Evolutionary conservation across 106 monocot genomes (phyloP).

Genomic region (Posidonia australis): DNA sequence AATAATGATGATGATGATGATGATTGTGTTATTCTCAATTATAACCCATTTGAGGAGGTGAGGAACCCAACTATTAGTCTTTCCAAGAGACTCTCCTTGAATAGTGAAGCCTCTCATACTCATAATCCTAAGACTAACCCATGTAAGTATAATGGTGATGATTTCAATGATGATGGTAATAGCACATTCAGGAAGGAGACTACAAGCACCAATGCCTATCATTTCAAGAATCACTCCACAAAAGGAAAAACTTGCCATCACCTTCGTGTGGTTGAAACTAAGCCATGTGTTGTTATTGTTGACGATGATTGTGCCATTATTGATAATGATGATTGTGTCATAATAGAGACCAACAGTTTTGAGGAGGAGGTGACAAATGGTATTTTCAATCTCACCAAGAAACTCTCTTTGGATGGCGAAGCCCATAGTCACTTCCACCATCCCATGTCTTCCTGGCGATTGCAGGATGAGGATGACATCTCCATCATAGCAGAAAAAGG

Average conservation of each 20-base stretch:
- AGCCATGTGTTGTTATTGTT: not conserved
- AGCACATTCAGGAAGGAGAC: not conserved
- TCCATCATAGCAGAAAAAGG: constrained; percentile 3
- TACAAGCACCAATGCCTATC: not conserved
- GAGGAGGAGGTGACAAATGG: not conserved
- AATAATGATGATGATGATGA: no score
- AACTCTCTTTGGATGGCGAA: not conserved
- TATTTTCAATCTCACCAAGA: not conserved
- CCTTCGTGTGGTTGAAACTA: not conserved
- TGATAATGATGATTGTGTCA: not conserved
- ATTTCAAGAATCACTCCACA: not conserved
- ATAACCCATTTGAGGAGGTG: no score
- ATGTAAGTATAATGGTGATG: no score
- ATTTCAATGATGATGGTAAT: not conserved
- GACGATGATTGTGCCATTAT: not conserved
- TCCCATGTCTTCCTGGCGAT: no score
- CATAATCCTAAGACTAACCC: no score
- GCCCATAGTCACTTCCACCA: no score
- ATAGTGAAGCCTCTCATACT: no score
- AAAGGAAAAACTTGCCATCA: not conserved
- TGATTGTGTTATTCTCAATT: no score
- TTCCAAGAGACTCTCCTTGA: no score
- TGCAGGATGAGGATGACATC: not conserved
- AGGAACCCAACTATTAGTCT: no score
- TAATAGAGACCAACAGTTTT: not conserved